Base-by-base conservation (phyloP, 169 alveolate genomes). In the Eimeria sp. region DNA sequence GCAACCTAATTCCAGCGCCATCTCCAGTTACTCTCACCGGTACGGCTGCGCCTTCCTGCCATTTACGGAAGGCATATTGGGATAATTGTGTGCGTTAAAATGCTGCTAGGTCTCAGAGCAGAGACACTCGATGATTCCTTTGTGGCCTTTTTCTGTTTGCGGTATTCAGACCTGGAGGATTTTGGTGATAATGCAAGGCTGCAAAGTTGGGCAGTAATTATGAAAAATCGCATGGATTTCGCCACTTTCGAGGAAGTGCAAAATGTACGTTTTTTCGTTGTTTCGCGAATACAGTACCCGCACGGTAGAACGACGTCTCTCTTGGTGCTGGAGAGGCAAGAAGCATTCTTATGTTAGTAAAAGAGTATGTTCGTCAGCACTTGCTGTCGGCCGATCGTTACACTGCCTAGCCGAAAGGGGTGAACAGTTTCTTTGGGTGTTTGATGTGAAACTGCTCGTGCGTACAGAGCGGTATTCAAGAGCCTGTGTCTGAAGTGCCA, bases 381-480 rank as follows among this genome's bases (percentile, higher is more conserved):
- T 2, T 11, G 62, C 62, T 56, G 25, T 2, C 62, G 62, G 62
- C 62, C 62, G 2, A 56, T 8, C 6, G 14, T 56, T 43, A 43
- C 49, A 43, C 14, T 56, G 14, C 20, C 25, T 56, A 56, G 20
- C 1, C 20, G 62, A 11, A 56, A 14, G 80, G 80, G 80, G 14
- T 30, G 54, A 14, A 2, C 18, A 18, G 16, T 37, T 30, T 30
- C 80, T 25, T 14, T n/a, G 14, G 27, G 52, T 37, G 33, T n/a
- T 11, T 33, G 49, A 10, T 9, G 54, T 71, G 80, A 25, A 71
- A 71, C 80, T 71, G 49, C n/a, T 13, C n/a, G 25, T 71, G 49
- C 23, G 25, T 33, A 20, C 90, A 83, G 90, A 83, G 90, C 60
- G 90, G 90, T 23, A 83, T 83, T 23, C 90, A 83, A 58, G 58